Evolutionary conservation across 768 basidiomycete genomes (phyloP), one percentile per base, ranked within the genome.

Genomic region (Peribolospora baueri): DNA sequence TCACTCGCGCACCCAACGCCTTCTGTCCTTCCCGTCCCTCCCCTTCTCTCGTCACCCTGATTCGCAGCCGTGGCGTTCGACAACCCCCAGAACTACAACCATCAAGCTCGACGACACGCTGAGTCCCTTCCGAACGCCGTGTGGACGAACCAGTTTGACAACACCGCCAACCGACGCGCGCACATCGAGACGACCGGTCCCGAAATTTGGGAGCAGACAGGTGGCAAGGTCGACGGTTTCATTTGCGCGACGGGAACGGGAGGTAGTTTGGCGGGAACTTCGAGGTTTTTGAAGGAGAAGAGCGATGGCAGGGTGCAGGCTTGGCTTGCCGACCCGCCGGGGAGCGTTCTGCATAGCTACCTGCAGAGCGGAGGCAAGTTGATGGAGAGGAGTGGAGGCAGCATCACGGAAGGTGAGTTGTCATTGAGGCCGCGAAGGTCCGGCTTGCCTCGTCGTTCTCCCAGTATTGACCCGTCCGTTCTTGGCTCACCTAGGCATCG

Each of bases 61-160:
- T 4, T 5, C 7, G 8, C 59, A 68, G 71, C 91, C 2, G 93
- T 98, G 41, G 79, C 93, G 8, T 97, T 83, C 66, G 88, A 95
- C 63, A 80, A 98, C 68, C 87, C 90, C 5, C 67, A 73, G 57
- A 97, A 98, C 71, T 98, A 95, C 73, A 98, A 98, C 67, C 93
- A 97, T 70, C 87, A 90, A 69, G 93, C 93, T 38, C 79, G 80
- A 49, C 83, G 87, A 60, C 83, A 79, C 58, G 91, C 93, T 42
- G 74, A 75, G 46, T 69, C 71, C 11, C 66, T 80, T 36, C 67
- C 69, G 39, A 93, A 93, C 65, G 80, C 86, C 7, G 76, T 95
- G 55, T 97, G 93, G 91, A 95, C 86, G 6, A 76, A 98, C 70
- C 93, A 98, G 68, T 97, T 98, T 14, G 57, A 97, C 70, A 97